Percentiles rank a stretch among this genome's conserved stretches.
phyloP scores from a whole-genome alignment of 208 protist genomes.

The Trypanosoma mega region DNA sequence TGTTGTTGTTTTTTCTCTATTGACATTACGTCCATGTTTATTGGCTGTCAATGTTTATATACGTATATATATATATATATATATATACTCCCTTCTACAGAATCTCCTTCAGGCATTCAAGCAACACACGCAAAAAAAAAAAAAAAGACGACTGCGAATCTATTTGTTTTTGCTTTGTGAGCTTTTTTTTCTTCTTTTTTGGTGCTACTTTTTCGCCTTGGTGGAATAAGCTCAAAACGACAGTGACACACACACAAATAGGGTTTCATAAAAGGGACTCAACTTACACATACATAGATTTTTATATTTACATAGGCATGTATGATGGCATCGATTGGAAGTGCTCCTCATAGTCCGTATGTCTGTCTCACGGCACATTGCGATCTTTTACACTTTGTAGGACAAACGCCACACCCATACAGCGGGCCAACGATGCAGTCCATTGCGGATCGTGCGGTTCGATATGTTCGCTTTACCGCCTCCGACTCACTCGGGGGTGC shows the following conservation, averaged over 20 bases:
- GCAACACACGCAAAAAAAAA: too few species aligned
- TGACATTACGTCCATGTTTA: not conserved
- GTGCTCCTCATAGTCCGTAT: conserved; percentile 18
- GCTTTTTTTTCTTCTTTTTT: too few species aligned
- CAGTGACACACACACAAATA: too few species aligned
- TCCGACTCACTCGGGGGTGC: not conserved
- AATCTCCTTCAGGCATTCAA: too few species aligned
- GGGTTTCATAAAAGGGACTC: too few species aligned
- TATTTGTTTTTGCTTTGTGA: too few species aligned
- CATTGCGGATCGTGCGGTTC: conserved; percentile 18
- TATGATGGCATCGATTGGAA: too few species aligned
- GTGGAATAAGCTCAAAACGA: too few species aligned
- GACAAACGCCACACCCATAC: conserved; percentile 29
- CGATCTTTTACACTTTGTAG: conserved; percentile 32
- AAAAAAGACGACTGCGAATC: too few species aligned
- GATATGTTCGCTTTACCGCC: conserved; percentile 19
- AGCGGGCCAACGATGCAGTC: conserved; percentile 25
- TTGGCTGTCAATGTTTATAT: not conserved
- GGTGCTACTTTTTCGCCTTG: too few species aligned
- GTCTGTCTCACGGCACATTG: conserved; percentile 34
- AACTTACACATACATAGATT: too few species aligned
- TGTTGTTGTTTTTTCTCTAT: not conserved
- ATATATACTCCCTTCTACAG: not conserved
- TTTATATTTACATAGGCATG: too few species aligned
- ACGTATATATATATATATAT: conserved; percentile 4